phyloP scores from a whole-genome alignment of 2,329 filamentous ascomycete genomes.

The Clonostachys rhizophaga region DNA sequence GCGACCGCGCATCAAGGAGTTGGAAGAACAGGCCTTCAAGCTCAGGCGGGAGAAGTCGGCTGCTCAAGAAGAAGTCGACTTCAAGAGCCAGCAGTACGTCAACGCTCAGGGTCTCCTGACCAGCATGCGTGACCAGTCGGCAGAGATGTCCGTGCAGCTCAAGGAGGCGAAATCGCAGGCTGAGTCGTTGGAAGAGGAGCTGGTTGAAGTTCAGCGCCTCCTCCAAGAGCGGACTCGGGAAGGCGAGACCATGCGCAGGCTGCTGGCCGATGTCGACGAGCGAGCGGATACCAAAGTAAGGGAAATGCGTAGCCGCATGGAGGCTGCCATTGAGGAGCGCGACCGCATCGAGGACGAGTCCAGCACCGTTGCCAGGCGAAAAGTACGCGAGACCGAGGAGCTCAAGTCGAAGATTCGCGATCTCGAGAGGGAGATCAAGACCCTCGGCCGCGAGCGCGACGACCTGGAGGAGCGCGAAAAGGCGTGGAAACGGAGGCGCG shows the following conservation, averaged over 20 bases:
- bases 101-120: constrained; percentile 81
- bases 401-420: constrained; percentile 75
- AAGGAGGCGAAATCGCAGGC: constrained; percentile 81
- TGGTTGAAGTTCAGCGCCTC: constrained; percentile 81
- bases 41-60: constrained; percentile 63
- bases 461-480: constrained; percentile 70
- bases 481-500: constrained; percentile 68
- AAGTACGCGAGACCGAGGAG: constrained; percentile 82
- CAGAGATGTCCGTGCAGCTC: constrained; percentile 85
- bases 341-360: constrained; percentile 91
- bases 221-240: constrained; percentile 86
- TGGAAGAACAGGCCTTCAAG: constrained; percentile 70
- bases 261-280: constrained; percentile 82
- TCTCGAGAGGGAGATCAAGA: constrained; percentile 71
- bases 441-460: constrained; percentile 69
- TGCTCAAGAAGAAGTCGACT: constrained; percentile 73
- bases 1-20: constrained; percentile 53
- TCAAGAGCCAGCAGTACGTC: constrained; percentile 81
- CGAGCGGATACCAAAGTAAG: constrained; percentile 76
- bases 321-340: constrained; percentile 87
- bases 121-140: constrained; percentile 89
- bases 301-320: constrained; percentile 85
- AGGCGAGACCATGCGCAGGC: constrained; percentile 87
- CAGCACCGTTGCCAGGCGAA: constrained; percentile 68
- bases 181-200: constrained; percentile 87